Conservation (phyloP, 805 yeast species). For the Zygotorulaspora chibaensis region DNA sequence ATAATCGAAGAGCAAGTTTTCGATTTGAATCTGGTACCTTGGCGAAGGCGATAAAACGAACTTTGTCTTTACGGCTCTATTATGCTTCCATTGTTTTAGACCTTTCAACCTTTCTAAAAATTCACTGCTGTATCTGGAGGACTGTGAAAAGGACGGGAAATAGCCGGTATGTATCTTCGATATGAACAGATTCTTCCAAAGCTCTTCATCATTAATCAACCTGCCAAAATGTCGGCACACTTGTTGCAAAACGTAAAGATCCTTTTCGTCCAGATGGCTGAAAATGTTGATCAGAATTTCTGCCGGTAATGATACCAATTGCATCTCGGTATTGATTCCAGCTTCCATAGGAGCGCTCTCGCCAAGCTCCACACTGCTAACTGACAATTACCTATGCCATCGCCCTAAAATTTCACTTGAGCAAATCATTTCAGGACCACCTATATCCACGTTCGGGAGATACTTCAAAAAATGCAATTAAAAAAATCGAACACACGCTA, state of each 20-base stretch:
- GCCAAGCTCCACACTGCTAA: too few species aligned
- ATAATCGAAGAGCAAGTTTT: slow-evolving; percentile 31
- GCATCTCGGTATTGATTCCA: background rate
- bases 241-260: slow-evolving; percentile 33
- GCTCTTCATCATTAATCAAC: slow-evolving; percentile 39
- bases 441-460: too few species aligned
- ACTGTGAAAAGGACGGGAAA: slow-evolving; percentile 39
- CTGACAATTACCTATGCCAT: background rate
- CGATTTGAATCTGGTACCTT: slow-evolving; percentile 23
- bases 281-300: slow-evolving; percentile 37
- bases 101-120: slow-evolving; percentile 30
- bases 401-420: background rate
- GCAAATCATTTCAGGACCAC: too few species aligned
- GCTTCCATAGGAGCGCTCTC: background rate
- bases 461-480: background rate
- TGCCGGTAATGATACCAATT: slow-evolving; percentile 30
- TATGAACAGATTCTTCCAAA: slow-evolving; percentile 40
- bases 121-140: slow-evolving; percentile 36
- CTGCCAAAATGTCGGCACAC: slow-evolving; percentile 30
- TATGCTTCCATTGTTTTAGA: slow-evolving; percentile 34
- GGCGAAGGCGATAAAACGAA: slow-evolving; percentile 30
- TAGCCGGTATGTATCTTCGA: slow-evolving; percentile 27
- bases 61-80: slow-evolving; percentile 33
- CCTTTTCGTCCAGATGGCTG: slow-evolving; percentile 37
- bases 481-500: background rate